Evolutionary conservation across 768 basidiomycete species (phyloP), one percentile per base, ranked within the genome.

Genomic region (Xerocomellus intermedius): DNA sequence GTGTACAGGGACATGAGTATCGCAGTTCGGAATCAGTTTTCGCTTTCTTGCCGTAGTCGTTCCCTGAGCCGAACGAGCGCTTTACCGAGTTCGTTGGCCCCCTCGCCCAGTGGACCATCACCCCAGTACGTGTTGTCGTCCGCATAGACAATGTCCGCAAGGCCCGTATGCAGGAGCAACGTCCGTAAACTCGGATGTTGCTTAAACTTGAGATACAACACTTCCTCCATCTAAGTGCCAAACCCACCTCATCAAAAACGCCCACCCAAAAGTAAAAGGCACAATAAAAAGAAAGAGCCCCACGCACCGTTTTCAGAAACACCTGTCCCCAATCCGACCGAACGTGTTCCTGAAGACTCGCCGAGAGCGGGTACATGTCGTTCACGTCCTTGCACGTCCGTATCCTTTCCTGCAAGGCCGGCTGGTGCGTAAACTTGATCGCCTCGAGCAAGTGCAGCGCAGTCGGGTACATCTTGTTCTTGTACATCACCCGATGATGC

Each of bases 381-480:
- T 69, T 67, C n/a, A 72, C 69, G 22, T 67, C 74, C n/a, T 62
- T 64, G 56, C 72, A 73, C 13, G 56, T 62, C 48, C 87, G 76
- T 52, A 91, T 85, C 28, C 63, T 61, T 52, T 88, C 83, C 12
- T 83, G 82, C 17, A 87, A 60, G 0, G 80, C 78, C 0, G 80
- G 81, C 3, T 74, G 73, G 21, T 74, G 67, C 36, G 82, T 63
- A 67, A 83, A 92, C 66, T 87, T 87, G 64, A 87, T 73, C 9
- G 89, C 88, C 69, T 92, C 88, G 50, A 83, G 79, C n/a, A 92
- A 76, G 60, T 92, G 90, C 61, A 84, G 69, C 10, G 86, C 90
- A 2, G 83, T 86, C 2, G 87, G 87, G 60, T 85, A 93, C 39
- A 70, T 68, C 50, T 73, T 74, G 32, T 81, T 75, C 35, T 75